phyloP scores from a whole-genome alignment of 306 rosid genomes.

The Vigna trinervia region DNA sequence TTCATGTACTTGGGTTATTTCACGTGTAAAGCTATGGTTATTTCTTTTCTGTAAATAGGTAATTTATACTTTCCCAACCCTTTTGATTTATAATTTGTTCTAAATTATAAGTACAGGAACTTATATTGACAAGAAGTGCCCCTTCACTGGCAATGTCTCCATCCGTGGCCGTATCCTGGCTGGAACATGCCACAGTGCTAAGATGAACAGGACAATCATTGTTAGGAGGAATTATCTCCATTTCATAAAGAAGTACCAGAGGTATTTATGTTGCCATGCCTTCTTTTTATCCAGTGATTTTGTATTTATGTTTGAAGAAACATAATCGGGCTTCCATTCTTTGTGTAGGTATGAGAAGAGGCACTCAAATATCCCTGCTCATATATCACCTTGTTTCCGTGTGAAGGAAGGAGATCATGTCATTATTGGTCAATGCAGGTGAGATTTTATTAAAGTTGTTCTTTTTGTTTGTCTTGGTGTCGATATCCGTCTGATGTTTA shows the following conservation, averaged over 20 bases:
- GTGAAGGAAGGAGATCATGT: slow-evolving; percentile 96
- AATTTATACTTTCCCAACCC: background rate
- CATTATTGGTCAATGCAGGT: slow-evolving; percentile 92
- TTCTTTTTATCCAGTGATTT: background rate
- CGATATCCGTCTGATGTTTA: background rate
- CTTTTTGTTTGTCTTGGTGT: background rate
- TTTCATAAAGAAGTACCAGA: slow-evolving; percentile 79
- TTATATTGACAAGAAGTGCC: slow-evolving; percentile 86
- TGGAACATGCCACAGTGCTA: slow-evolving; percentile 91
- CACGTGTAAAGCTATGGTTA: background rate
- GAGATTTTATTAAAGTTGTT: background rate
- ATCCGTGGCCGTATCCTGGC: slow-evolving; percentile 81
- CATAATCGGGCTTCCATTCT: background rate
- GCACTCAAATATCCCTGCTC: slow-evolving; percentile 86
- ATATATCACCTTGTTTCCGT: slow-evolving; percentile 86
- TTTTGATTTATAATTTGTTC: background rate
- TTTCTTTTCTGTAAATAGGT: background rate
- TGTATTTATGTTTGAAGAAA: background rate
- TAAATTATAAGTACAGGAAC: slow-evolving; percentile 52
- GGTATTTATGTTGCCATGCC: slow-evolving; percentile 39
- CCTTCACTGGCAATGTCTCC: slow-evolving; percentile 80
- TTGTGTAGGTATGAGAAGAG: slow-evolving; percentile 74
- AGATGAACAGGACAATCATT: slow-evolving; percentile 80
- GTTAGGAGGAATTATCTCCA: slow-evolving; percentile 83
- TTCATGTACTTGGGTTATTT: background rate